Evolutionary conservation across 2,329 filamentous ascomycete genomes (phyloP), one percentile per base, ranked within the genome.

Genomic region (Pseudogymnoascus sp.): DNA sequence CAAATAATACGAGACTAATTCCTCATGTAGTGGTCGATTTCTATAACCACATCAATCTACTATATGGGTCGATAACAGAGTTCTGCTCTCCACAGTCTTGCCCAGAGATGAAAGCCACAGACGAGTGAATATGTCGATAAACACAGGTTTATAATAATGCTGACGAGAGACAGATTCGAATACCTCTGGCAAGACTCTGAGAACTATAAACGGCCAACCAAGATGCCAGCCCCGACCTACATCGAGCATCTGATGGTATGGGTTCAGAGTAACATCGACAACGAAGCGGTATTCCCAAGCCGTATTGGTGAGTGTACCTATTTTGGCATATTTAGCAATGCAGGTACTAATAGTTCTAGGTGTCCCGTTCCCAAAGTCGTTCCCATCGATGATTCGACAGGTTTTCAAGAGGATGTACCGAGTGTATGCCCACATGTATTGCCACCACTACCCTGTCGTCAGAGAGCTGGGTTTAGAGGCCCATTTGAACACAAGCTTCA

Each of bases 91-190:
- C 94, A 33, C 89, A 94, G 74, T 92, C 92, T 67, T 99, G 94
- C 75, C 94, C 94, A 0, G 94, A 97, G 79, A 99, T 99, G 94
- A 99, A 99, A 78, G 94, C 94, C n/a, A 99, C 94, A 8, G 95
- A 99, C 78, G 94, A 99, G 89, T 94, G 82, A 67, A 85, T 68
- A 56, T 35, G 16, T 5, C 28, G 18, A 18, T 11, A 12, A 60
- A 11, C 3, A n/a, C 37, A 35, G 35, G 6, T 10, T 12, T 6
- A 61, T 63, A 42, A 63, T 23, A 63, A 4, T 8, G 44, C 11
- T 61, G 23, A 59, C 50, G 56, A 59, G 28, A 31, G 10, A 1
- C 65, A 93, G 90, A 73, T 99, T 97, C 76, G 94, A 99, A 77
- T 99, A 99, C 77, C 87, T 99, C 68, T 99, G 94, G 94, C 94